These are phyloP conservation scores for Colletotrichum chrysophilum DNA, from an alignment of 2,329 filamentous ascomycete genomes.

Conservation along the genomic window DNA sequence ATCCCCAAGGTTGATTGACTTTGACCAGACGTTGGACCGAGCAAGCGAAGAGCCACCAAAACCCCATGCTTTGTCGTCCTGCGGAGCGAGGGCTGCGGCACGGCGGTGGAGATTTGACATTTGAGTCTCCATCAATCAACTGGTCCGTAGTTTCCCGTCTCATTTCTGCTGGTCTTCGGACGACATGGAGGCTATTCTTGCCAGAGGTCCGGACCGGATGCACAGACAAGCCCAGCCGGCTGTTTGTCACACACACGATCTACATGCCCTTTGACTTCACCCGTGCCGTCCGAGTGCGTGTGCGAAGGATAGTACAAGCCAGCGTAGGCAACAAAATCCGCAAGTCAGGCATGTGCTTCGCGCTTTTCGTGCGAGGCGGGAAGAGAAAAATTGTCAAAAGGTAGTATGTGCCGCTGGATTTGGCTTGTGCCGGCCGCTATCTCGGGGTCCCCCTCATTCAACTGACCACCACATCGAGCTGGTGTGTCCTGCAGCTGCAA, in stretches of 20 bases:
- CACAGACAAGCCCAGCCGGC: background rate
- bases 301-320: background rate
- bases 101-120: conserved; percentile 11
- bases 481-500: conserved; percentile 18
- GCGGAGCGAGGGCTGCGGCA: conserved; percentile 10
- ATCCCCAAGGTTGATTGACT: conserved; percentile 11
- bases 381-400: background rate
- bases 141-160: conserved; percentile 3
- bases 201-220: conserved; percentile 11
- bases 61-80: conserved; percentile 13
- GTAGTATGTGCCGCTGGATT: background rate
- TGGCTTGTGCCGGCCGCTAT: conserved; percentile 12
- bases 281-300: conserved; percentile 8
- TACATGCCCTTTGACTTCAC: background rate
- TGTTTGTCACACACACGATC: background rate
- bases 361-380: background rate
- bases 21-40: conserved; percentile 6
- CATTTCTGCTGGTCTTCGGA: conserved; percentile 11
- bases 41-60: conserved; percentile 12
- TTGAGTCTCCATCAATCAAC: conserved; percentile 19
- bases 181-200: background rate
- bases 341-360: background rate
- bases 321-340: background rate
- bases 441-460: conserved; percentile 4
- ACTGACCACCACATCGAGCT: background rate